Conservation (phyloP, 192 early-diverging fungal genomes). For the Coemansia sp. region DNA sequence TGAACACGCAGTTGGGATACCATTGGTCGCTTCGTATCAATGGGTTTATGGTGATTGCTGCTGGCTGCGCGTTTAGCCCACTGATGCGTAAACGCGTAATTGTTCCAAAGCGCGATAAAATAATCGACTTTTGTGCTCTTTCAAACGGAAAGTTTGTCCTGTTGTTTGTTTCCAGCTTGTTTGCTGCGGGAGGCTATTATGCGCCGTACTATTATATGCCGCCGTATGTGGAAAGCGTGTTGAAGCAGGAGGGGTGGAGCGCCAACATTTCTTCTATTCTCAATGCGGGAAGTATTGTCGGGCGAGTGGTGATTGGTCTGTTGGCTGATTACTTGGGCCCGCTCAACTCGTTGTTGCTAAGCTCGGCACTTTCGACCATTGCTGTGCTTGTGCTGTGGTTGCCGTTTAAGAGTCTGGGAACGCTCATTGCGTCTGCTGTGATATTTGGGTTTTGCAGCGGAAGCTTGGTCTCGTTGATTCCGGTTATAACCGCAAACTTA, state of each 20-base stretch:
- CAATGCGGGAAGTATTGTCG: constrained; percentile 25
- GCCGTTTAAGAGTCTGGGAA: constrained; percentile 17
- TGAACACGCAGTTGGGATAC: constrained; percentile 59
- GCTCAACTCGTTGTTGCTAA: constrained; percentile 17
- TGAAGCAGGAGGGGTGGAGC: constrained; percentile 17
- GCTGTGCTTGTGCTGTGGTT: constrained; percentile 34
- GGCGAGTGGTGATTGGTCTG: constrained; percentile 23
- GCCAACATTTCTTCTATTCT: constrained; percentile 38
- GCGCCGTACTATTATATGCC: constrained; percentile 37
- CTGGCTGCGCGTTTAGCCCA: constrained; percentile 1
- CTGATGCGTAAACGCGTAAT: constrained; percentile 31
- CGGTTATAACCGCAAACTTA: constrained; percentile 20
- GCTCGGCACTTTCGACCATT: constrained; percentile 8
- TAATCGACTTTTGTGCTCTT: constrained; percentile 19
- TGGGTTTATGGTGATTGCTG: constrained; percentile 52
- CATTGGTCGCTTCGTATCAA: constrained; percentile 70
- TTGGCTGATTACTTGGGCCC: constrained; percentile 24
- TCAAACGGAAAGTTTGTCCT: constrained; percentile 22
- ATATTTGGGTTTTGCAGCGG: constrained; percentile 34
- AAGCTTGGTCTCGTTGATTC: constrained; percentile 25
- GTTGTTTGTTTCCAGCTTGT: constrained; percentile 20
- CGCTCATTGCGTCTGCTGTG: constrained; percentile 15
- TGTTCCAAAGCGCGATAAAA: constrained; percentile 17
- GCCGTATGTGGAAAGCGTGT: constrained; percentile 15
- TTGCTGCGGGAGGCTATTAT: constrained; percentile 21